Evolutionary conservation across 345 rosid genomes (phyloP).

Genomic region (Heritiera littoralis): DNA sequence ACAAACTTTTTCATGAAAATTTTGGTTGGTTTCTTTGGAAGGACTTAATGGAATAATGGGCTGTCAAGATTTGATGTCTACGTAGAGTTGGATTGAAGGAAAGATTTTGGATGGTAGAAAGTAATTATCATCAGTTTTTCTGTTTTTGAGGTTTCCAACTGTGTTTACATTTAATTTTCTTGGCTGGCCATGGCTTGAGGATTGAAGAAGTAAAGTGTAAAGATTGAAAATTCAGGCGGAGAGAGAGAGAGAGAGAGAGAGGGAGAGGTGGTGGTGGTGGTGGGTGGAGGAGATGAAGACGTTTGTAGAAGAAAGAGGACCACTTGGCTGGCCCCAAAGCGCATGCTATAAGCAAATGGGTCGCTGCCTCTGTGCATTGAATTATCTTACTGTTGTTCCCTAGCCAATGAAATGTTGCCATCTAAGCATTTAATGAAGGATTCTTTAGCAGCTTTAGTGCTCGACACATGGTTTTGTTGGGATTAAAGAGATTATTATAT

Average conservation of each 20-base stretch:
- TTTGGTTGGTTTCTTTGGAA: conserved; percentile 25
- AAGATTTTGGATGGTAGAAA: conserved; percentile 57
- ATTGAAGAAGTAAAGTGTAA: conserved; percentile 34
- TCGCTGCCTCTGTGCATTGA: background rate
- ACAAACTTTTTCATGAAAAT: conserved; percentile 25
- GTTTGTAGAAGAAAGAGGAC: conserved; percentile 18
- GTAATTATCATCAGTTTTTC: conserved; percentile 56
- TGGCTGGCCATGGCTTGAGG: conserved; percentile 31
- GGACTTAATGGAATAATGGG: conserved; percentile 17
- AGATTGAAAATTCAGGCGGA: conserved; percentile 4
- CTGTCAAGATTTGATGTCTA: conserved; percentile 27
- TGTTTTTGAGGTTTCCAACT: conserved; percentile 22
- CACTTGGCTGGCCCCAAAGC: background rate
- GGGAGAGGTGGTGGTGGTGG: too few species aligned
- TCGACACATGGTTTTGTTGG: background rate
- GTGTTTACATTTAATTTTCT: background rate
- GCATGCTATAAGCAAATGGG: background rate
- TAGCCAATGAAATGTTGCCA: conserved; percentile 12
- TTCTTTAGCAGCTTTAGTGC: background rate
- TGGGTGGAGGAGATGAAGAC: conserved; percentile 22
- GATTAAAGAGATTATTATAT: background rate
- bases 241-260: background rate
- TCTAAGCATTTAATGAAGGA: background rate
- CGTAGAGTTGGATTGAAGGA: conserved; percentile 84
- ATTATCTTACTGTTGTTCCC: background rate